phyloP scores from a whole-genome alignment of 2,329 filamentous ascomycete genomes.

The Penicillium sp. region DNA sequence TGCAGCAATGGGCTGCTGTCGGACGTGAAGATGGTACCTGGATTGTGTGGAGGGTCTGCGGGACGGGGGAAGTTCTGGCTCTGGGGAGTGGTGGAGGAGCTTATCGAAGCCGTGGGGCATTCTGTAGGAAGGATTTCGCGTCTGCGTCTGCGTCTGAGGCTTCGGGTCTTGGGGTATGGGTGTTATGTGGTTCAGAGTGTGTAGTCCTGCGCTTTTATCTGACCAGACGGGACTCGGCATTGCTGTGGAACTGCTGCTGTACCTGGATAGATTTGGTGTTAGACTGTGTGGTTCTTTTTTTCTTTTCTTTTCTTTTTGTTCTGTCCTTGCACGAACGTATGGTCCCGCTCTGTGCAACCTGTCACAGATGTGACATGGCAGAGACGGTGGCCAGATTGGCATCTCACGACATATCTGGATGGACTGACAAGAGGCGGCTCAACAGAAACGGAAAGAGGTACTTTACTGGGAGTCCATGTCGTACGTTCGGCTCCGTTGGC shows the following conservation, averaged over 20 bases:
- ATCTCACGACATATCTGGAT: conserved; percentile 11
- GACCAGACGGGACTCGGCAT: conserved; percentile 32
- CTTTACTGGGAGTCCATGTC: conserved; percentile 39
- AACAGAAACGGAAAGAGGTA: conserved; percentile 22
- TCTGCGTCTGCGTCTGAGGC: background rate
- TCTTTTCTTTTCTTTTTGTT: no score
- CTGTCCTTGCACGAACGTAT: background rate
- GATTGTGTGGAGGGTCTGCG: conserved; percentile 25
- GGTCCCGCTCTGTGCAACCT: conserved; percentile 2
- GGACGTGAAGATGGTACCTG: conserved; percentile 44
- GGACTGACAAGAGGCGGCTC: conserved; percentile 20
- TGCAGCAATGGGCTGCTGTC: conserved; percentile 49
- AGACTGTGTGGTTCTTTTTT: conserved; percentile 9
- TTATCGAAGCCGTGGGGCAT: conserved; percentile 41
- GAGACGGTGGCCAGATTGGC: background rate
- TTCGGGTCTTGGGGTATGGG: conserved; percentile 11
- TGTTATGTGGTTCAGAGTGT: conserved; percentile 11
- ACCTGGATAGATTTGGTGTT: conserved; percentile 21
- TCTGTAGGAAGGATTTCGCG: conserved; percentile 24
- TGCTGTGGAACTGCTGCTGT: conserved; percentile 29
- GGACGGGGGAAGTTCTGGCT: conserved; percentile 21
- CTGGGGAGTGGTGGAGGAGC: conserved; percentile 35
- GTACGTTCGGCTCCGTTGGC: conserved; percentile 25
- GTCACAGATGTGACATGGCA: conserved; percentile 7
- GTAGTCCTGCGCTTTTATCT: conserved; percentile 26